phyloP scores from a whole-genome alignment of 164 flowering plant genomes.

The Vitis rupestris region DNA sequence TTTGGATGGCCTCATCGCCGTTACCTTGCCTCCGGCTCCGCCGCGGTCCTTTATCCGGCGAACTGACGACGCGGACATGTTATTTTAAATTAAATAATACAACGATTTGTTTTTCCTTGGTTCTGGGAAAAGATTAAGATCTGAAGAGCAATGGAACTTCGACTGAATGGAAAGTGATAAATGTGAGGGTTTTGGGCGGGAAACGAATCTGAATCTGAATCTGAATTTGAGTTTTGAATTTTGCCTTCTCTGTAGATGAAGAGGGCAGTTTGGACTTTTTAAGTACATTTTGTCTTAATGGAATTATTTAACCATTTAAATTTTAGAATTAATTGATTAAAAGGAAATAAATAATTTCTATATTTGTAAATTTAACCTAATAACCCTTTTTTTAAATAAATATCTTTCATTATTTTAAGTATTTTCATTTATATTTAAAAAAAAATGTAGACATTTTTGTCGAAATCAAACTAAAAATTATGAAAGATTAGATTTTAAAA shows the following conservation, averaged over 20 bases:
- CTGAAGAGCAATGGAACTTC: not conserved
- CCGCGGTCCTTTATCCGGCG: conserved; percentile 54
- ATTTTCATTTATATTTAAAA: no score
- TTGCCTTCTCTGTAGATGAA: not conserved
- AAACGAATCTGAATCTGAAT: conserved; percentile 2
- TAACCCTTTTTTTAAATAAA: no score
- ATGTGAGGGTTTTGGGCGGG: conserved; percentile 10
- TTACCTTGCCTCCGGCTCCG: conserved; percentile 35
- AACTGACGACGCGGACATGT: conserved; percentile 45
- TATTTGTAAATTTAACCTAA: no score
- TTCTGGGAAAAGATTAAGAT: not conserved
- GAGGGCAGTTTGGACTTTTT: no score
- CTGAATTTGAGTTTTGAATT: conserved; percentile 11
- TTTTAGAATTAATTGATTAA: no score
- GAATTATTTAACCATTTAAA: no score
- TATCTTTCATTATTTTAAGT: no score
- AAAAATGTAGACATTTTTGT: no score
- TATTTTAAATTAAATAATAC: not conserved
- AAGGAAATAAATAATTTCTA: no score
- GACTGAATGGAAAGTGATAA: not conserved
- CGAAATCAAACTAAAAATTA: no score
- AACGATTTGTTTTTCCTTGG: not conserved
- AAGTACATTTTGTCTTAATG: no score
- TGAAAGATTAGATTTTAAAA: no score
- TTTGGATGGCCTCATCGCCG: conserved; percentile 34